Percentiles rank a stretch among this genome's conserved stretches.
These are phyloP conservation scores for Aegilops longissima DNA, from an alignment of 176 grass and related monocot genomes.

Conservation along the genomic window DNA sequence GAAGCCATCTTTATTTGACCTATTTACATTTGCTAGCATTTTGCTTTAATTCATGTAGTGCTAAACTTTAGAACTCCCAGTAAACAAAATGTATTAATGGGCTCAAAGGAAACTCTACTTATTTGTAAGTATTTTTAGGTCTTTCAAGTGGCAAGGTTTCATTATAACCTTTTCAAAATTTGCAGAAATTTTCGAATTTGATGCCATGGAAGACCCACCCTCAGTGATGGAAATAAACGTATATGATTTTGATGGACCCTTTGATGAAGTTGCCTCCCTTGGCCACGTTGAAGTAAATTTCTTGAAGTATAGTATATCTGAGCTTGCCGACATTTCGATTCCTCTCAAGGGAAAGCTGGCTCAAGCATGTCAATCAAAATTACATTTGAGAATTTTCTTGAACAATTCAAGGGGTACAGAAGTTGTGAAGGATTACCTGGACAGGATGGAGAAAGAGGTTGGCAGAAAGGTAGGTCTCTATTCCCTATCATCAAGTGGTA, in stretches of 20 bases:
- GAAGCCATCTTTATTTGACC: neutral
- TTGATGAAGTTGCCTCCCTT: slow-evolving; percentile 74
- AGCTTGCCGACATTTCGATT: slow-evolving; percentile 77
- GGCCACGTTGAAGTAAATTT: slow-evolving; percentile 95
- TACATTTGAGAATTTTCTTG: slow-evolving; percentile 84
- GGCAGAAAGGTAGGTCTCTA: slow-evolving; percentile 71
- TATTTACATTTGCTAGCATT: slow-evolving; percentile 2
- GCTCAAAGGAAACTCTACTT: neutral
- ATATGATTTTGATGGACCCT: slow-evolving; percentile 95
- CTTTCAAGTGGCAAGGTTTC: neutral
- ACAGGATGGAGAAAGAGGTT: slow-evolving; percentile 92
- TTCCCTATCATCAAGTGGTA: neutral
- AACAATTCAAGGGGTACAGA: slow-evolving; percentile 73
- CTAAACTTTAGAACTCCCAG: neutral
- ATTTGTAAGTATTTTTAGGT: neutral
- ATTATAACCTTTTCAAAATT: slow-evolving; percentile 25
- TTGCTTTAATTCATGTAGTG: neutral
- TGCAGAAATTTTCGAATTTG: slow-evolving; percentile 98
- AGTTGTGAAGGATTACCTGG: slow-evolving; percentile 66
- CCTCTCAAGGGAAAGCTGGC: slow-evolving; percentile 85
- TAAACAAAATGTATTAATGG: neutral
- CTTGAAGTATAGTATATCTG: slow-evolving; percentile 75
- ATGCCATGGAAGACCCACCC: slow-evolving; percentile 92
- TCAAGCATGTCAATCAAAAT: slow-evolving; percentile 84
- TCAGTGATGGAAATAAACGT: slow-evolving; percentile 82